Conservation (phyloP, 768 basidiomycete species). For the Chalciporus sphaerocephalus region DNA sequence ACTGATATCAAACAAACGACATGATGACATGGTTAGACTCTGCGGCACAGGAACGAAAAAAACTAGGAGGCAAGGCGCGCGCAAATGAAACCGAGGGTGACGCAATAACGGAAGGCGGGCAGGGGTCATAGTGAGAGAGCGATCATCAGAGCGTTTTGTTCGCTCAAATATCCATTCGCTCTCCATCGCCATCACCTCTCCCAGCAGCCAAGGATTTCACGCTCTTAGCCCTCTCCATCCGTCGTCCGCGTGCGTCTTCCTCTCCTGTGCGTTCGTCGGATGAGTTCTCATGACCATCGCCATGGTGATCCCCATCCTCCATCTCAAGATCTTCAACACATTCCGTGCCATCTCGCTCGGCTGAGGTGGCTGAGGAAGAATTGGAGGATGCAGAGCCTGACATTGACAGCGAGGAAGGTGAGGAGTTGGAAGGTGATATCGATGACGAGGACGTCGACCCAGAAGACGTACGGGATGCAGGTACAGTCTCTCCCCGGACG, state of each 20-base stretch:
- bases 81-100: too few species aligned
- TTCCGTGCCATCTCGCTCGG: background rate
- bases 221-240: background rate
- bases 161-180: background rate
- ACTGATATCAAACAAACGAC: too few species aligned
- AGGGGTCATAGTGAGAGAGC: too few species aligned
- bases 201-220: background rate
- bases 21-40: too few species aligned
- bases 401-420: background rate
- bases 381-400: background rate
- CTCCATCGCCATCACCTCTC: background rate
- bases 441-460: background rate
- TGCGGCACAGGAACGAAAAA: too few species aligned
- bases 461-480: background rate
- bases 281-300: background rate
- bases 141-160: too few species aligned
- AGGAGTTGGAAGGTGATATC: background rate
- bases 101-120: too few species aligned
- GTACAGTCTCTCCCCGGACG: slow-evolving; percentile 16
- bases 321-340: background rate
- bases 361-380: background rate
- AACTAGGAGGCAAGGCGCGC: too few species aligned
- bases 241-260: background rate
- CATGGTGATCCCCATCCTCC: background rate
- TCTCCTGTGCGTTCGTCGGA: background rate